phyloP scores from a whole-genome alignment of 352 stramenopile genomes.

The Phytophthora syringae region DNA sequence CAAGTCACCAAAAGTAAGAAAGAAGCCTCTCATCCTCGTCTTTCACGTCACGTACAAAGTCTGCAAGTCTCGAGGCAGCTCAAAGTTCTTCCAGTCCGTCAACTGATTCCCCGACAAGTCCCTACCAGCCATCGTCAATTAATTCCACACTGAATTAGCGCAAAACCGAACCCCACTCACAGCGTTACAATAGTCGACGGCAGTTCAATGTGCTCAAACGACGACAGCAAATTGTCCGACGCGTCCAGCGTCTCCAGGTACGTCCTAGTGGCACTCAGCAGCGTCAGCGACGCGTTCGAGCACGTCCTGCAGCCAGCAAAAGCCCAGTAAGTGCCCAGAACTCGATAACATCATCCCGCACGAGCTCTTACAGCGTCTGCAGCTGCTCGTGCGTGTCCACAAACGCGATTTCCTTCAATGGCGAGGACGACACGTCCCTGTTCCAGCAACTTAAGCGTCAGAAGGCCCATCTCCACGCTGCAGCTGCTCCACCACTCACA shows the following conservation, averaged over 20 bases:
- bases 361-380: slow-evolving; percentile 28
- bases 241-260: slow-evolving; percentile 33
- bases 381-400: slow-evolving; percentile 27
- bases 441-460: neutral
- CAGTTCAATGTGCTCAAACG: slow-evolving; percentile 31
- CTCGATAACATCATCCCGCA: too few species aligned
- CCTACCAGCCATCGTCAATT: slow-evolving; percentile 5
- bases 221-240: slow-evolving; percentile 30
- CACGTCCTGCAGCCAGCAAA: slow-evolving; percentile 23
- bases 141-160: too few species aligned
- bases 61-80: slow-evolving; percentile 35
- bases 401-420: slow-evolving; percentile 21
- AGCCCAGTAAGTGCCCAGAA: neutral
- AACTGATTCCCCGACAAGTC: slow-evolving; percentile 42
- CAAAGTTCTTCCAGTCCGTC: slow-evolving; percentile 38
- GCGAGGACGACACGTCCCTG: slow-evolving; percentile 37
- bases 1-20: neutral
- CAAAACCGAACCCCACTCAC: slow-evolving; percentile 16
- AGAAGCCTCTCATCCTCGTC: neutral
- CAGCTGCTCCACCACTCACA: too few species aligned
- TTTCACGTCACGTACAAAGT: slow-evolving; percentile 22
- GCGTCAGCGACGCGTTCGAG: slow-evolving; percentile 34
- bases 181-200: slow-evolving; percentile 34
- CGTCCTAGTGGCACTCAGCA: slow-evolving; percentile 31
- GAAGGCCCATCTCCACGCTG: neutral